Evolutionary conservation across 257 asterid genomes (phyloP), one percentile per base, ranked within the genome.

Genomic region (Vinca minor): DNA sequence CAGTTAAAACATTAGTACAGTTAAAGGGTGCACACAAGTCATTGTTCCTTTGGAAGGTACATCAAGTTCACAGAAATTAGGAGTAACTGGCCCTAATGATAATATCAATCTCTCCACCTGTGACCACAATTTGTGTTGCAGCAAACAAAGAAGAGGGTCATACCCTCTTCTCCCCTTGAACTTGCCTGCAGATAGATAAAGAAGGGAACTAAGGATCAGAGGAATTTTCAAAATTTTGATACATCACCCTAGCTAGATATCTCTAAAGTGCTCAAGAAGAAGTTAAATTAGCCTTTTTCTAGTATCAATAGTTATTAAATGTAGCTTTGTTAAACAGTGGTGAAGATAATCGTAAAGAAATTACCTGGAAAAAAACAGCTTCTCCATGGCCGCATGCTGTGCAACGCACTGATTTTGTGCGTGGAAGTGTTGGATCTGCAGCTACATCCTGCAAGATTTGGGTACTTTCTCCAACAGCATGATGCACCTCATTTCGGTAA

Each of bases 351-450:
- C 23, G 36, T 23, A 50, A 26, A 42, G 64, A 70, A 23, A 7
- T 72, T 49, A 92, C 99, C 97, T 85, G 99, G 70, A 89, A 93
- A 83, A 93, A 93, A 67, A 93, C 97, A 69, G 97, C 99, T 83
- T 93, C 99, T 67, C 96, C 95, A 68, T 93, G 99, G 34, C 94
- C 92, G 73, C 99, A 93, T 61, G 13, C 76, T 44, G 97, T 31
- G 65, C 99, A 93, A 10, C 84, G 95, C 44, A 83, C 94, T 8
- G 89, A 74, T 73, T 89, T 93, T 17, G 99, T 93, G 58, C 97
- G 91, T 8, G 99, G 99, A 63, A 93, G 96, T n/a, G 99, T 89
- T 25, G 99, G 99, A 78, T 93, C 99, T 25, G 95, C 94, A 65
- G 99, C 91, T 63, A 85, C 96, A 70, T 93, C 99, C 74, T 89